Evolutionary conservation across 106 monocot genomes (phyloP).

Genomic region (Triglochin maritima): DNA sequence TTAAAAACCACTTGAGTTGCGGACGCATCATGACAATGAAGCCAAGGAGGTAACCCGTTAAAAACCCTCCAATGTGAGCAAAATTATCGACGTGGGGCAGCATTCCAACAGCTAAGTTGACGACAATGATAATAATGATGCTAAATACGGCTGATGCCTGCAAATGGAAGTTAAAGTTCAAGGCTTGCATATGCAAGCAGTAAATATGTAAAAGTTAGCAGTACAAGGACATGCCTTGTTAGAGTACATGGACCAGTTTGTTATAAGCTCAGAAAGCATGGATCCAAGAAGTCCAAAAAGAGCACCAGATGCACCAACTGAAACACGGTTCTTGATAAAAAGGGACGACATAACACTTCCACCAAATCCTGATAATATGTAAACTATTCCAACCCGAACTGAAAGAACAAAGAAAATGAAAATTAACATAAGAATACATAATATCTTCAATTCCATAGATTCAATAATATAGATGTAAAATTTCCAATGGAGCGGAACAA

Average conservation of each 20-base stretch:
- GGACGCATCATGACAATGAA: slow-evolving; percentile 11
- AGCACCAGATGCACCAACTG: slow-evolving; percentile 18
- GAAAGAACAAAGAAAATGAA: neutral
- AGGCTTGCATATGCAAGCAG: neutral
- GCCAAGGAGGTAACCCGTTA: slow-evolving; percentile 11
- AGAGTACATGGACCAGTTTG: slow-evolving; percentile 15
- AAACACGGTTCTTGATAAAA: neutral
- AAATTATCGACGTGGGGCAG: slow-evolving; percentile 15
- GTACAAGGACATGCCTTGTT: slow-evolving; percentile 3
- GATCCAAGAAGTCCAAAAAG: slow-evolving; percentile 15
- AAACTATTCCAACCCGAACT: slow-evolving; percentile 9
- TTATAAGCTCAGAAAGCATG: slow-evolving; percentile 14
- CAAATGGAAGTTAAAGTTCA: neutral
- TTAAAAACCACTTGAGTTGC: slow-evolving; percentile 5
- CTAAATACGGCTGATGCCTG: slow-evolving; percentile 5
- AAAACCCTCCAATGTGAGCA: slow-evolving; percentile 17
- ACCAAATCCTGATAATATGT: slow-evolving; percentile 14
- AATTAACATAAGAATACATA: too few relatives aligned
- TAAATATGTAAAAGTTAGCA: too few relatives aligned
- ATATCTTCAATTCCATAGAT: too few relatives aligned
- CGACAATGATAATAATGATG: slow-evolving; percentile 1
- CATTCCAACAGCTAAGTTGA: slow-evolving; percentile 11
- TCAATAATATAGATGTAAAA: too few relatives aligned
- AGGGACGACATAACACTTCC: slow-evolving; percentile 15
- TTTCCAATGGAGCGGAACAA: too few relatives aligned